These are phyloP conservation scores for Erigeron canadensis DNA, from an alignment of 129 eudicot genomes.

Conservation along the genomic window DNA sequence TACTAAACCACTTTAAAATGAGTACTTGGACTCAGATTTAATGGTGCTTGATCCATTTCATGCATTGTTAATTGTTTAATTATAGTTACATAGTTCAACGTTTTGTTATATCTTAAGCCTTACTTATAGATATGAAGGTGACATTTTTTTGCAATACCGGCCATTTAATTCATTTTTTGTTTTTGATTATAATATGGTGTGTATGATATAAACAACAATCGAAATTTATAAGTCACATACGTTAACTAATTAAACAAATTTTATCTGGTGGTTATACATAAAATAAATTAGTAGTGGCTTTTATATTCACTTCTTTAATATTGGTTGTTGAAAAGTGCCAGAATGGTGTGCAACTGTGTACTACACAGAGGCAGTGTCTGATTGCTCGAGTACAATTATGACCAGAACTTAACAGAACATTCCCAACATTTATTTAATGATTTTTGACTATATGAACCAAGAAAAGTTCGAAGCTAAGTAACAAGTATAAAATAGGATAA, in stretches of 20 bases:
- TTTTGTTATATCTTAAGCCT: too few relatives aligned
- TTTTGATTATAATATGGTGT: too few relatives aligned
- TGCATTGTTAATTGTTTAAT: too few relatives aligned
- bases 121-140: too few relatives aligned
- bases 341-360: constrained; percentile 14
- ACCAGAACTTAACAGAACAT: constrained; percentile 25
- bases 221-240: background rate
- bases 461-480: background rate
- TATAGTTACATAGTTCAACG: too few relatives aligned
- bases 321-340: background rate
- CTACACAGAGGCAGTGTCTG: constrained; percentile 19
- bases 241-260: background rate
- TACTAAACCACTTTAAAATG: too few relatives aligned
- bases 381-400: constrained; percentile 25
- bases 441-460: background rate
- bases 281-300: background rate
- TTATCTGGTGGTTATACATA: background rate
- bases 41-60: too few relatives aligned
- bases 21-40: too few relatives aligned
- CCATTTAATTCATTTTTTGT: too few relatives aligned
- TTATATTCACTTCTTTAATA: background rate
- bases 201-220: too few relatives aligned
- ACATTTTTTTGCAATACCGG: too few relatives aligned
- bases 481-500: too few relatives aligned
- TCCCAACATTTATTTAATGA: background rate